Conservation (phyloP, 495 filamentous ascomycete genomes). For the Xylona heveae region DNA sequence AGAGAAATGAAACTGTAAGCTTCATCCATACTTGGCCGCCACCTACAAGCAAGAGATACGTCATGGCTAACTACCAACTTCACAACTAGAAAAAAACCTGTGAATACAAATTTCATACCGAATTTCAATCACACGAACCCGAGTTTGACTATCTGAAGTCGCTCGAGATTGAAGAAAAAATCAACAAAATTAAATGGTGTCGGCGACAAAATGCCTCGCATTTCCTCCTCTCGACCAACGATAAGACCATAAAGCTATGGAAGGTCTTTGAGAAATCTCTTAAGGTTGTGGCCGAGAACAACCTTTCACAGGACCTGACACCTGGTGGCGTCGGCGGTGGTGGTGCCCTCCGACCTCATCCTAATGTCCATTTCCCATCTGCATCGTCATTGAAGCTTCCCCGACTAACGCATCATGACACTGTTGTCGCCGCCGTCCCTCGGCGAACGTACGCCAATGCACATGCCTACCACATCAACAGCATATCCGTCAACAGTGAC, state of each 20-base stretch:
- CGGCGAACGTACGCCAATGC: slow-evolving; percentile 93
- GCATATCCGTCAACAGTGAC: slow-evolving; percentile 98
- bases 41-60: too few relatives aligned
- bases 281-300: slow-evolving; percentile 98
- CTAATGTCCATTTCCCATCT: slow-evolving; percentile 47
- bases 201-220: slow-evolving; percentile 93
- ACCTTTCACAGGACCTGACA: slow-evolving; percentile 83
- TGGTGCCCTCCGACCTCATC: slow-evolving; percentile 41
- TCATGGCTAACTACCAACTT: slow-evolving; percentile 10
- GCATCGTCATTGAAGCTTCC: slow-evolving; percentile 77
- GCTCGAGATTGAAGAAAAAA: slow-evolving; percentile 98
- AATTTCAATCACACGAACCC: slow-evolving; percentile 97
- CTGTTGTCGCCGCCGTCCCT: slow-evolving; percentile 90
- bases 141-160: slow-evolving; percentile 99
- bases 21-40: slow-evolving; percentile 5
- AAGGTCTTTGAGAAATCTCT: slow-evolving; percentile 99
- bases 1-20: slow-evolving; percentile 91
- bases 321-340: slow-evolving; percentile 60
- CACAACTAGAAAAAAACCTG: slow-evolving; percentile 99
- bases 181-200: slow-evolving; percentile 99
- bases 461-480: slow-evolving; percentile 99
- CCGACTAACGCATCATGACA: slow-evolving; percentile 92
- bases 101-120: slow-evolving; percentile 99
- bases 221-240: slow-evolving; percentile 94
- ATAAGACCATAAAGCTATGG: slow-evolving; percentile 99